These are phyloP conservation scores for Rhododendron mucronatum DNA, from an alignment of 148 eudicot genomes.

Conservation along the genomic window DNA sequence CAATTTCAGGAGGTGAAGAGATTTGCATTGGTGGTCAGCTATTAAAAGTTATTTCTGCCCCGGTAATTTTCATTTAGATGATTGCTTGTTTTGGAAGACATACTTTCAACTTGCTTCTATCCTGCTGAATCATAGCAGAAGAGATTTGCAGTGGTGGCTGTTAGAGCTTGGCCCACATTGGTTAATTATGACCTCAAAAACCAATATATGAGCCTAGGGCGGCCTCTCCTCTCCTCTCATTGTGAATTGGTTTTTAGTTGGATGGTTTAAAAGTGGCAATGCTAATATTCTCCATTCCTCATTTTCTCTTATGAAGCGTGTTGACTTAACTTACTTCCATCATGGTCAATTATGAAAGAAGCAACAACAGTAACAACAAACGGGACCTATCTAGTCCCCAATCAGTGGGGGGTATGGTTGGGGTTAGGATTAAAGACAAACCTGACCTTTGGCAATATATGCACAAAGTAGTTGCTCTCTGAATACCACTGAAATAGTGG, in stretches of 20 bases:
- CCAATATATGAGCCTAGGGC: neutral
- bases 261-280: neutral
- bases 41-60: slow-evolving; percentile 64
- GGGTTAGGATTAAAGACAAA: too few species aligned
- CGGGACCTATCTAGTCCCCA: neutral
- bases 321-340: neutral
- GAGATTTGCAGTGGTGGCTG: neutral
- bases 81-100: neutral
- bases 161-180: neutral
- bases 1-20: slow-evolving; percentile 65
- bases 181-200: neutral
- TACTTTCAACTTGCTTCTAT: neutral
- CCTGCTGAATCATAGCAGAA: neutral
- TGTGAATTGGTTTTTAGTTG: neutral
- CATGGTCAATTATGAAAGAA: neutral
- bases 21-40: slow-evolving; percentile 68
- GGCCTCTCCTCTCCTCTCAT: neutral
- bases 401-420: neutral
- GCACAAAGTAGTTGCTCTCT: neutral
- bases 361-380: neutral
- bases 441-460: too few species aligned
- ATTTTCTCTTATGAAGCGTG: neutral
- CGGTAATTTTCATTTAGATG: slow-evolving; percentile 35
- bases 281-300: neutral
- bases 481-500: too few species aligned